Percentiles rank a stretch among this genome's conserved stretches.
phyloP scores from a whole-genome alignment of 176 grass and related monocot species.

The Eragrostis curvula region DNA sequence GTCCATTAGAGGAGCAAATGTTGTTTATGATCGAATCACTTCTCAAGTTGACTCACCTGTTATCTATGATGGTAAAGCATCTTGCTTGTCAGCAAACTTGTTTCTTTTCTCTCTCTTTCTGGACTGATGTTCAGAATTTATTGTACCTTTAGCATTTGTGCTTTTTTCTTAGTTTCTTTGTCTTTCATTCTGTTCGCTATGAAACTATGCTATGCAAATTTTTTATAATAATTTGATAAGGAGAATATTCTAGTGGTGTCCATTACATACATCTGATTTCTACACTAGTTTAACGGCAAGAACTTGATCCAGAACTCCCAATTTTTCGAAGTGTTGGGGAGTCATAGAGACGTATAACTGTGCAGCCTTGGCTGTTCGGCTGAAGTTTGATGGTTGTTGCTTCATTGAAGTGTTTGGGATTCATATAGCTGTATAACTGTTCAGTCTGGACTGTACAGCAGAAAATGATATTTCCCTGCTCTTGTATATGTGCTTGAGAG shows the following conservation, averaged over 20 bases:
- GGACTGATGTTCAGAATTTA: background rate
- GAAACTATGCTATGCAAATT: background rate
- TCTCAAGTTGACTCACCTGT: conserved; percentile 79
- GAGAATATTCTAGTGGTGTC: background rate
- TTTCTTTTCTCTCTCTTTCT: conserved; percentile 9
- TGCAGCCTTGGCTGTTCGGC: background rate
- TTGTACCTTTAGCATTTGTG: conserved; percentile 22
- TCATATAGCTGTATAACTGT: conserved; percentile 11
- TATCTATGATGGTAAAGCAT: conserved; percentile 88
- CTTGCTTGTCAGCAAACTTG: conserved; percentile 23
- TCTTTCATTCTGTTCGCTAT: background rate
- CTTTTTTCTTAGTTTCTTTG: background rate
- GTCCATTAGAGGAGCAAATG: conserved; percentile 91
- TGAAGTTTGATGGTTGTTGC: conserved; percentile 14
- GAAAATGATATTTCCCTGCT: no score
- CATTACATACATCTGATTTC: conserved; percentile 21
- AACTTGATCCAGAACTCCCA: conserved; percentile 5
- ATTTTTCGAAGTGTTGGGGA: background rate
- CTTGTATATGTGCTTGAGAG: background rate
- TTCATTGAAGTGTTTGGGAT: background rate
- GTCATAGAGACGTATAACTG: conserved; percentile 9
- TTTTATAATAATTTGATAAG: background rate
- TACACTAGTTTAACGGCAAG: conserved; percentile 19
- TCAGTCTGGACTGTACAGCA: conserved; percentile 1
- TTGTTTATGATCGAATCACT: conserved; percentile 79